phyloP scores from a whole-genome alignment of 2,329 filamentous ascomycete species.

The Proliferodiscus dingleyae region DNA sequence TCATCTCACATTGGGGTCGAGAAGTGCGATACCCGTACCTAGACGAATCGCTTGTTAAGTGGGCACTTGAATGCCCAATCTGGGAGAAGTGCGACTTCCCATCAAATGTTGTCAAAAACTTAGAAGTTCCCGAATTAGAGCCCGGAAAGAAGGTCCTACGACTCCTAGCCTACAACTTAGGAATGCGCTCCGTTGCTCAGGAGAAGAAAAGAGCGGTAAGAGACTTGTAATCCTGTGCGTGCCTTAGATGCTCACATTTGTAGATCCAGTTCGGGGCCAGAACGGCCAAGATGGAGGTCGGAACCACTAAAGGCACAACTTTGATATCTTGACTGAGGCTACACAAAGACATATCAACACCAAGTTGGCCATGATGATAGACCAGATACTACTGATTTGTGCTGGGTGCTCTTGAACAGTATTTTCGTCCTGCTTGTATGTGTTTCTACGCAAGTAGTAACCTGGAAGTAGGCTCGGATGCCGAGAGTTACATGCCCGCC shows the following conservation, averaged over 20 bases:
- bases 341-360: not conserved
- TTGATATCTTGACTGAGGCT: constrained; percentile 40
- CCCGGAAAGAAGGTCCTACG: constrained; percentile 78
- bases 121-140: constrained; percentile 48
- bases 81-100: constrained; percentile 87
- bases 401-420: constrained; percentile 23
- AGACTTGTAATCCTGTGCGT: not conserved
- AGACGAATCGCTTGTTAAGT: constrained; percentile 79
- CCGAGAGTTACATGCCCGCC: constrained; percentile 20
- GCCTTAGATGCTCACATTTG: constrained; percentile 16
- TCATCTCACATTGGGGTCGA: constrained; percentile 82
- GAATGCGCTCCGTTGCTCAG: constrained; percentile 64
- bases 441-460: constrained; percentile 43
- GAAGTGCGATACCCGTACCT: constrained; percentile 89
- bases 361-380: constrained; percentile 58
- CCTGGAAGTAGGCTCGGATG: constrained; percentile 24
- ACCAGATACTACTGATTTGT: constrained; percentile 71
- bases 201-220: constrained; percentile 90
- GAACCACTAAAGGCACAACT: constrained; percentile 64
- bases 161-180: constrained; percentile 68
- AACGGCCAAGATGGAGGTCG: constrained; percentile 76
- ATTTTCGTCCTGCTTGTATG: constrained; percentile 33
- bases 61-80: constrained; percentile 69
- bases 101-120: constrained; percentile 20
- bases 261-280: constrained; percentile 79